phyloP scores from a whole-genome alignment of 768 basidiomycete species.

The Phlebiopsis gigantea region DNA sequence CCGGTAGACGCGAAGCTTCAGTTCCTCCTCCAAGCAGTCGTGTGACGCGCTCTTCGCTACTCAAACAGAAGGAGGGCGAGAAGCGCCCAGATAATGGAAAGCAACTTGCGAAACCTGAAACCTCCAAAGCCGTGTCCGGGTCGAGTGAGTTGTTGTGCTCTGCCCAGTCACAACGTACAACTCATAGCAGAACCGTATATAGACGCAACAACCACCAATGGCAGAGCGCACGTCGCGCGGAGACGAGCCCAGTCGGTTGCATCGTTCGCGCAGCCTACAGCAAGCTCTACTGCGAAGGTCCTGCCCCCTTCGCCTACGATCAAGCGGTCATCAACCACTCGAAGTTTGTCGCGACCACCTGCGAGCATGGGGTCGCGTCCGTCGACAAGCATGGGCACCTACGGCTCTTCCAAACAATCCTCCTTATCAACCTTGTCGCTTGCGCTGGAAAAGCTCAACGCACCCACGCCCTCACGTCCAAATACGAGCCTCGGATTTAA shows the following conservation, averaged over 20 bases:
- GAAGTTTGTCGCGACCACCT: constrained; percentile 4
- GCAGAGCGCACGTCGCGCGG: background rate
- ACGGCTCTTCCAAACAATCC: constrained; percentile 8
- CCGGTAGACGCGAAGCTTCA: background rate
- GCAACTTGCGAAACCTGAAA: background rate
- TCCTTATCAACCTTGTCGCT: constrained; percentile 57
- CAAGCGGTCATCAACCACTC: background rate
- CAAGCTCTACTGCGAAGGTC: constrained; percentile 16
- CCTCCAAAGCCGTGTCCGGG: background rate
- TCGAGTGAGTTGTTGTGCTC: background rate
- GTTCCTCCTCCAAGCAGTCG: constrained; percentile 3
- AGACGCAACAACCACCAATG: background rate
- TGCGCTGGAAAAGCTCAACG: constrained; percentile 66
- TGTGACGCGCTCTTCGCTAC: constrained; percentile 13
- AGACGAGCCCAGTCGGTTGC: background rate
- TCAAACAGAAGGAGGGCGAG: constrained; percentile 12
- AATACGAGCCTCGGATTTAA: constrained; percentile 71
- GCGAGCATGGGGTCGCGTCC: background rate
- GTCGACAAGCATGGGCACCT: constrained; percentile 28
- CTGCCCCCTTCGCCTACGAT: constrained; percentile 7
- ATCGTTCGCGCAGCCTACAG: constrained; percentile 11
- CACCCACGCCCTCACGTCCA: constrained; percentile 60
- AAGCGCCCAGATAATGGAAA: background rate
- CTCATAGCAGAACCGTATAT: background rate
- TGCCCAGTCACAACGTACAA: background rate